These are phyloP conservation scores for Fusarium sp. DNA, from an alignment of 2,329 filamentous ascomycete genomes.

Conservation along the genomic window DNA sequence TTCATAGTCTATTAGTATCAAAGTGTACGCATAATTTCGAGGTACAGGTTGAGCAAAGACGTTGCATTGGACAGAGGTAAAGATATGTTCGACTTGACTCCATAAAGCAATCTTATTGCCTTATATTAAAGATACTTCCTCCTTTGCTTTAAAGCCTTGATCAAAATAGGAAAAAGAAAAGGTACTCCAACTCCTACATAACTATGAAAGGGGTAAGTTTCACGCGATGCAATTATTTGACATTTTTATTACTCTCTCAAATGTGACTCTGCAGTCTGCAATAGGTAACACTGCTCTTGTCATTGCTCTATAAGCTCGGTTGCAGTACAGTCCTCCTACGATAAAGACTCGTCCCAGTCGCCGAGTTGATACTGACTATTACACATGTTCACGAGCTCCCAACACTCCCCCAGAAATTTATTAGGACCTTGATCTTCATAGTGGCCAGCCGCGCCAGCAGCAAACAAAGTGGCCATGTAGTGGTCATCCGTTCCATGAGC, in stretches of 20 bases:
- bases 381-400: slow-evolving; percentile 74
- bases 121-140: neutral
- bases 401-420: slow-evolving; percentile 66
- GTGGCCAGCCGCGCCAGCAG: slow-evolving; percentile 67
- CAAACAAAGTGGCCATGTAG: slow-evolving; percentile 74
- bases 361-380: slow-evolving; percentile 70
- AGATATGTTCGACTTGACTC: neutral
- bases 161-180: neutral
- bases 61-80: no score
- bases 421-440: slow-evolving; percentile 57
- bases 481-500: slow-evolving; percentile 78
- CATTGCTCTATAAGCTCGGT: neutral
- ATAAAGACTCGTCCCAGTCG: neutral
- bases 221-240: no score
- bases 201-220: no score
- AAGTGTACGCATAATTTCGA: no score
- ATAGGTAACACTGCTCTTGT: no score
- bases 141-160: neutral
- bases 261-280: no score
- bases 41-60: neutral
- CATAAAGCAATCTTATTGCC: neutral
- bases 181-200: neutral
- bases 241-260: no score
- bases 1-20: neutral
- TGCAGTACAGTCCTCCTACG: rapidly evolving